Evolutionary conservation across 23 red algal species (phyloP).

Genomic region (Gracilaria vermiculophylla): DNA sequence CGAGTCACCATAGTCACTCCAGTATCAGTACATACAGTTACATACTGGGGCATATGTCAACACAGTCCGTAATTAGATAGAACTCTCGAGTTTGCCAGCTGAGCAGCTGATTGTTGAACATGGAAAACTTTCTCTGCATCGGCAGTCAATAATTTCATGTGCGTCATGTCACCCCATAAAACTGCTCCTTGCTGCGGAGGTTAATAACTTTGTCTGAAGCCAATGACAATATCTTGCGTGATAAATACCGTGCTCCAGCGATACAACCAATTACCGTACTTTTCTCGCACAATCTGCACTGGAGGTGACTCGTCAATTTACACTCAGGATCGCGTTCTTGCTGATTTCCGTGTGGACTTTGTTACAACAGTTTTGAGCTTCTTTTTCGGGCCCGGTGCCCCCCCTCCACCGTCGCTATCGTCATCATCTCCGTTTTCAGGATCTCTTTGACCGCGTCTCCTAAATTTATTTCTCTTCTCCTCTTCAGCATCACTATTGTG

Average conservation of each 20-base stretch:
- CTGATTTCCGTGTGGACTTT: not conserved
- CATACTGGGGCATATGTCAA: not conserved
- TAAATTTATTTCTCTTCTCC: not conserved
- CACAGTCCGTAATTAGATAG: not conserved
- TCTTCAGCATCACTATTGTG: not conserved
- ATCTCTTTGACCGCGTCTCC: not conserved
- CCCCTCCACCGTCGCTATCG: not conserved
- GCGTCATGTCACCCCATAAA: too few relatives aligned
- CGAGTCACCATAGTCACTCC: not conserved
- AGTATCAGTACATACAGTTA: not conserved
- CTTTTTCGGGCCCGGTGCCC: conserved; percentile 8
- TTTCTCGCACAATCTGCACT: too few relatives aligned
- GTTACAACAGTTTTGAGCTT: conserved; percentile 15
- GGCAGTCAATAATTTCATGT: too few relatives aligned
- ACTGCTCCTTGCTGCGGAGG: too few relatives aligned
- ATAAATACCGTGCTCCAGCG: not conserved
- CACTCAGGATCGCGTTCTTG: not conserved
- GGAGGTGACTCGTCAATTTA: not conserved
- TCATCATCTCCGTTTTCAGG: conserved; percentile 11
- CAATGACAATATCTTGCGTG: not conserved
- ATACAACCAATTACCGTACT: not conserved
- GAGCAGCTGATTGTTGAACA: not conserved
- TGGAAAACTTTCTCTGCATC: not conserved
- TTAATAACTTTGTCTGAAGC: too few relatives aligned
- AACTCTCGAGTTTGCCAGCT: not conserved